These are phyloP conservation scores for Scheffersomyces spartinae DNA, from an alignment of 805 yeast species.

Conservation along the genomic window DNA sequence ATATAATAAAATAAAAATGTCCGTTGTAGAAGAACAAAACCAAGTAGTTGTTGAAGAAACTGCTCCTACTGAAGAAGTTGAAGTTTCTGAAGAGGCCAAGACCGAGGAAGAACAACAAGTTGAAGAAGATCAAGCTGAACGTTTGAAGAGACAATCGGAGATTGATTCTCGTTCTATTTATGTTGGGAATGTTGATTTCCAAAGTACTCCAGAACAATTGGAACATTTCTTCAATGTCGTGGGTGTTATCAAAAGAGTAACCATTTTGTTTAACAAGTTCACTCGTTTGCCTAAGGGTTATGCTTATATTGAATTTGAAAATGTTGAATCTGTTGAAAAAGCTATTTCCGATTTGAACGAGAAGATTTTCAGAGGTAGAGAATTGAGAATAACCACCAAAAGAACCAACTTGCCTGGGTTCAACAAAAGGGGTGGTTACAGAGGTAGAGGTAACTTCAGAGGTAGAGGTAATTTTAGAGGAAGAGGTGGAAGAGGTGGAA, in stretches of 20 bases:
- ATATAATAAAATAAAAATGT: conserved; percentile 2
- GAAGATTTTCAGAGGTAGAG: conserved; percentile 32
- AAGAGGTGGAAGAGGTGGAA: conserved; percentile 8
- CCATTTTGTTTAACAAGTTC: conserved; percentile 35
- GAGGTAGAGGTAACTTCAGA: conserved; percentile 14
- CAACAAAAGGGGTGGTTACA: conserved; percentile 9
- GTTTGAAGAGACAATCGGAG: conserved; percentile 30
- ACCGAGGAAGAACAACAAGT: too few species aligned
- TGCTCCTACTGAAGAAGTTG: neutral
- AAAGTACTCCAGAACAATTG: conserved; percentile 38
- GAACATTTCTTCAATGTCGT: conserved; percentile 33
- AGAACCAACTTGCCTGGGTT: conserved; percentile 46
- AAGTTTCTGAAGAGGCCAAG: too few species aligned
- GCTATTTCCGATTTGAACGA: conserved; percentile 37
- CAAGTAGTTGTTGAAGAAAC: neutral
- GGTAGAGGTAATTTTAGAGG: conserved; percentile 27
- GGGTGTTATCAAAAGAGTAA: conserved; percentile 40
- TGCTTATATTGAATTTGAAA: conserved; percentile 51
- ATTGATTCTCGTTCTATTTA: conserved; percentile 42
- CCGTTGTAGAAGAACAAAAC: conserved; percentile 1
- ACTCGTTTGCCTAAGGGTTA: conserved; percentile 44
- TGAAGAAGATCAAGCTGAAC: too few species aligned
- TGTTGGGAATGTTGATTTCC: conserved; percentile 39
- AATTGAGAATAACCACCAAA: conserved; percentile 35
- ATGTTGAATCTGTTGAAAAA: conserved; percentile 24